phyloP scores from a whole-genome alignment of 495 filamentous ascomycete species.

The Neurospora tetraspora region DNA sequence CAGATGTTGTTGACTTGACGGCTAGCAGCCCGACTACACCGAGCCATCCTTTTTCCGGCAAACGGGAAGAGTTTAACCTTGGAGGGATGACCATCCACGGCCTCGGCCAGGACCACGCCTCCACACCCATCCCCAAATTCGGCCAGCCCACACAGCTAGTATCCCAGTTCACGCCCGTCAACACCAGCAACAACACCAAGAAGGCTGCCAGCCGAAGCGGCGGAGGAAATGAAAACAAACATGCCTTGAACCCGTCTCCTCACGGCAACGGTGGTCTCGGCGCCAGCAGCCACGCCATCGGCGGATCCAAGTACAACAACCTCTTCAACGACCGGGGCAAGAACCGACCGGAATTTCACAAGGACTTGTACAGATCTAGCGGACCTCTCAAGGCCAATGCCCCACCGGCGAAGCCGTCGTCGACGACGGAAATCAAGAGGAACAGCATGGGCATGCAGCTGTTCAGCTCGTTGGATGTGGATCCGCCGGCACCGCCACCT shows the following conservation, averaged over 20 bases:
- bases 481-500: constrained; percentile 1
- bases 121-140: constrained; percentile 20
- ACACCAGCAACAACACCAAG: constrained; percentile 9
- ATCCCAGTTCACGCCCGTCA: constrained; percentile 8
- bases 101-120: constrained; percentile 9
- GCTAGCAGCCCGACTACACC: constrained; percentile 12
- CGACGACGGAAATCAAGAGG: constrained; percentile 18
- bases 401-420: constrained; percentile 24
- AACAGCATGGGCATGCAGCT: constrained; percentile 21
- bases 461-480: constrained; percentile 29
- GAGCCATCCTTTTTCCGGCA: neutral
- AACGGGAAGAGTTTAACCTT: neutral
- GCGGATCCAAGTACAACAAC: constrained; percentile 8
- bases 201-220: neutral
- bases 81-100: constrained; percentile 5
- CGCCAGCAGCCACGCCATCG: neutral
- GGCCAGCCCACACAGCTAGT: constrained; percentile 20
- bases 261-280: neutral
- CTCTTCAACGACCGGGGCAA: constrained; percentile 31
- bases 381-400: constrained; percentile 2
- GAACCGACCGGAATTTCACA: constrained; percentile 37
- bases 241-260: neutral
- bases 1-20: constrained; percentile 14
- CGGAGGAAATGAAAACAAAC: neutral
- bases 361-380: constrained; percentile 24